Percentiles rank a stretch among this genome's conserved stretches.
phyloP scores from a whole-genome alignment of 169 alveolate species.

The Cyclospora cayetanensis region DNA sequence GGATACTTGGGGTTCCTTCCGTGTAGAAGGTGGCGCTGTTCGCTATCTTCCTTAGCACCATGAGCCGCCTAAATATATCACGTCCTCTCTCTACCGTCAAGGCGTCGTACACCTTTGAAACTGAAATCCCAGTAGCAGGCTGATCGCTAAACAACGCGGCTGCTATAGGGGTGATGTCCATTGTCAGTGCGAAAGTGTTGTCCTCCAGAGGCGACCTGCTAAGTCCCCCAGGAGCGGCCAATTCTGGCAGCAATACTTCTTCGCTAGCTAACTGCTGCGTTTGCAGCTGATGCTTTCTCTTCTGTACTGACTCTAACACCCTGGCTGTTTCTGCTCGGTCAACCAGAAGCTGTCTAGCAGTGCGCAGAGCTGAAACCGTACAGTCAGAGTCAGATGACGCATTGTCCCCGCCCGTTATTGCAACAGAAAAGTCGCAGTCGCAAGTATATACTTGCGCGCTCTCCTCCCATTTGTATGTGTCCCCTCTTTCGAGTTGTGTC shows the following conservation, averaged over 20 bases:
- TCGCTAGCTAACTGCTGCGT: slow-evolving; percentile 12
- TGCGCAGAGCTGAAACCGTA: slow-evolving; percentile 41
- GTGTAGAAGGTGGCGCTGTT: background rate
- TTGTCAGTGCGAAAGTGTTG: background rate
- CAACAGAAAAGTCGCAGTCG: slow-evolving; percentile 20
- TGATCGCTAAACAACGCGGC: background rate
- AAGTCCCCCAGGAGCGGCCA: too few species aligned
- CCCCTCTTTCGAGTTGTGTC: slow-evolving; percentile 56
- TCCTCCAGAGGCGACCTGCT: background rate
- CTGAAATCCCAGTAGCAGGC: background rate
- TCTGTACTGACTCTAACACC: slow-evolving; percentile 34
- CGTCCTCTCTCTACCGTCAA: slow-evolving; percentile 47
- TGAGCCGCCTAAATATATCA: slow-evolving; percentile 39
- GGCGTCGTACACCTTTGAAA: background rate
- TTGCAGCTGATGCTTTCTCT: slow-evolving; percentile 36
- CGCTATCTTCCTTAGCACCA: slow-evolving; percentile 45
- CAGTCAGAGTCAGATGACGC: slow-evolving; percentile 31
- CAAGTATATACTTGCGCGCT: slow-evolving; percentile 39
- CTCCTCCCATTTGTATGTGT: slow-evolving; percentile 11
- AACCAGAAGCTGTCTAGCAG: slow-evolving; percentile 42
- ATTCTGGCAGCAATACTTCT: background rate
- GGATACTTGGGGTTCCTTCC: background rate
- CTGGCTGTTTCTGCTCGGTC: slow-evolving; percentile 47
- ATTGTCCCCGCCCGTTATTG: background rate
- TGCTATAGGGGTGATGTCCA: background rate